Evolutionary conservation across 1,284 basidiomycete species (phyloP).

Genomic region (Trichosporon coremiiforme): DNA sequence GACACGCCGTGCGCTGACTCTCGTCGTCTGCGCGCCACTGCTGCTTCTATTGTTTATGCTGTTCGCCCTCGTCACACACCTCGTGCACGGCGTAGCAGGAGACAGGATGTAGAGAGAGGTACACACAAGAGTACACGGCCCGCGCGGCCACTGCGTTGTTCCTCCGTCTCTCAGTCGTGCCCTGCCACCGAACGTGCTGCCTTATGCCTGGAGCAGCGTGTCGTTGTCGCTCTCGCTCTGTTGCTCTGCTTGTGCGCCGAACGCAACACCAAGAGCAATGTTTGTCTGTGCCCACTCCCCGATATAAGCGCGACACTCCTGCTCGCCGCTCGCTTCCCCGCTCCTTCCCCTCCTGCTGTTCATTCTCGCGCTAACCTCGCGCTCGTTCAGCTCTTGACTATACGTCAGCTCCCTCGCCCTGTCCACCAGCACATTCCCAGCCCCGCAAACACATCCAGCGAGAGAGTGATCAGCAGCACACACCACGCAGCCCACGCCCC

Average conservation of each 20-base stretch:
- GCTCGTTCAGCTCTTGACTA: no score
- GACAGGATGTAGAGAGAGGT: not conserved
- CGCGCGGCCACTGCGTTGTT: not conserved
- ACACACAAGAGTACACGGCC: slow-evolving; percentile 3
- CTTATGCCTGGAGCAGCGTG: not conserved
- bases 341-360: not conserved
- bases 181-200: not conserved
- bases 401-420: no score
- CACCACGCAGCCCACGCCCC: not conserved
- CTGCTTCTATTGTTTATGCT: slow-evolving; percentile 3
- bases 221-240: not conserved
- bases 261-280: not conserved
- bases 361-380: not conserved
- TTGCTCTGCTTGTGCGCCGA: not conserved
- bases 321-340: not conserved
- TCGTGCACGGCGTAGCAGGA: not conserved
- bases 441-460: no score
- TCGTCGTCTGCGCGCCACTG: not conserved
- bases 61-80: not conserved
- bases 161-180: not conserved
- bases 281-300: not conserved
- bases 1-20: not conserved
- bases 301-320: slow-evolving; percentile 5
- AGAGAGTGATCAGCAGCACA: no score
- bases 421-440: no score